Percentiles rank a stretch among this genome's conserved stretches.
These are phyloP conservation scores for Ophiostoma ulmi DNA, from an alignment of 2,329 filamentous ascomycete species.

Conservation along the genomic window DNA sequence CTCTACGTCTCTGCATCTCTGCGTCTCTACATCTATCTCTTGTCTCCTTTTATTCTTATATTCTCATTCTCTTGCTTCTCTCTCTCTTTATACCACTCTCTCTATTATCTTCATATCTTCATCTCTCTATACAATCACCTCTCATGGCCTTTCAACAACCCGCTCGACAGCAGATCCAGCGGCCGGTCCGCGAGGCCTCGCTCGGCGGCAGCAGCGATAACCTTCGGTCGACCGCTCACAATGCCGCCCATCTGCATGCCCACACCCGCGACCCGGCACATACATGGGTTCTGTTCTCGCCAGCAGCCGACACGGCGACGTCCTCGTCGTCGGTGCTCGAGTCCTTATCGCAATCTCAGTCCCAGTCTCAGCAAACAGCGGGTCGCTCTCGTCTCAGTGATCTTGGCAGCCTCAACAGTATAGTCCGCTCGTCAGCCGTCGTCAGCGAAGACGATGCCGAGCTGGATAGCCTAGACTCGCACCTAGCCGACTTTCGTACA, in stretches of 20 bases:
- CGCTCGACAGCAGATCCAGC: constrained; percentile 45
- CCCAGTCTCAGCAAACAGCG: constrained; percentile 52
- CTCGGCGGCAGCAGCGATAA: constrained; percentile 19
- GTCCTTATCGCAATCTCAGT: constrained; percentile 54
- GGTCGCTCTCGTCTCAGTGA: constrained; percentile 73
- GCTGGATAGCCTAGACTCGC: constrained; percentile 88
- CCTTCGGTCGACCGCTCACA: not conserved
- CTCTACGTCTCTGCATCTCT: not conserved
- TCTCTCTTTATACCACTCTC: constrained; percentile 4
- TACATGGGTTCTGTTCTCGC: constrained; percentile 96
- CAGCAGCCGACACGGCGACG: constrained; percentile 57
- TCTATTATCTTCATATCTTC: not conserved
- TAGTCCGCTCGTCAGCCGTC: constrained; percentile 49
- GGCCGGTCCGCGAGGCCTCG: constrained; percentile 37
- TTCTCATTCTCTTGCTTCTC: not conserved
- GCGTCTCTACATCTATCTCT: not conserved
- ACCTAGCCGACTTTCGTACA: constrained; percentile 77
- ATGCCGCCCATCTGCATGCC: not conserved
- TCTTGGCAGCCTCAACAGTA: constrained; percentile 70
- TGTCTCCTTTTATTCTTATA: not conserved
- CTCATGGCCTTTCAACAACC: constrained; percentile 30
- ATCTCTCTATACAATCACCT: not conserved
- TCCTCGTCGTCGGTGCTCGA: constrained; percentile 62
- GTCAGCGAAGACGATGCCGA: constrained; percentile 54
- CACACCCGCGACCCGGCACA: constrained; percentile 57